phyloP scores from a whole-genome alignment of 2,329 filamentous ascomycete genomes.

The Colletotrichum sp. region DNA sequence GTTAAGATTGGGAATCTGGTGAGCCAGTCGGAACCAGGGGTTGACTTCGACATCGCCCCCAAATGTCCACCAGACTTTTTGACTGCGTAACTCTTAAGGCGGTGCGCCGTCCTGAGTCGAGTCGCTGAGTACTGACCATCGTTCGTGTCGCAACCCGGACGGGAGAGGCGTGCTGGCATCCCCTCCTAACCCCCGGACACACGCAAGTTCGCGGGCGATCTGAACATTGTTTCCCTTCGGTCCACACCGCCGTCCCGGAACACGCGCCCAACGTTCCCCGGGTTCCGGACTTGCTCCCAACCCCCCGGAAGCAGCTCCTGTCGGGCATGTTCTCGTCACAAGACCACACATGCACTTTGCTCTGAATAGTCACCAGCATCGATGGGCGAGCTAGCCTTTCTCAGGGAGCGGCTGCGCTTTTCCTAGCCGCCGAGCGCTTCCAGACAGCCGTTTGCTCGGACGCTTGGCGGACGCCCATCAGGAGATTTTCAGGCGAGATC shows the following conservation, averaged over 20 bases:
- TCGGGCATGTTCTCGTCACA: not conserved
- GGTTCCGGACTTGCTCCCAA: not conserved
- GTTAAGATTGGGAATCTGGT: not conserved
- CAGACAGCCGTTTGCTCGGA: not conserved
- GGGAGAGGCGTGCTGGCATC: not conserved
- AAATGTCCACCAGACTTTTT: not conserved
- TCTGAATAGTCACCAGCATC: not conserved
- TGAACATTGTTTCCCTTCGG: not conserved
- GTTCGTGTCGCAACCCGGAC: not conserved
- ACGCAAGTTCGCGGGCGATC: not conserved
- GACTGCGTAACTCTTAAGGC: not conserved
- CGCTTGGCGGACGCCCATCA: not conserved
- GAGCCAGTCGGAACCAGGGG: not conserved
- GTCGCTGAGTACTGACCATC: not conserved
- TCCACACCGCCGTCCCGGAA: slow-evolving; percentile 15
- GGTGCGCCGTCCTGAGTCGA: not conserved
- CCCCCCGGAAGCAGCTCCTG: not conserved
- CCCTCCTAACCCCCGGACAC: not conserved
- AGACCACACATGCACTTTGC: not conserved
- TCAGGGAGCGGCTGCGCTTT: not conserved
- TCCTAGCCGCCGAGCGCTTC: not conserved
- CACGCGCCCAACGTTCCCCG: slow-evolving; percentile 7
- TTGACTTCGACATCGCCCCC: not conserved
- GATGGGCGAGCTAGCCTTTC: not conserved
- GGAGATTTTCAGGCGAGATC: not conserved